Percentiles rank a stretch among this genome's conserved stretches.
These are phyloP conservation scores for Ustilago tritici DNA, from an alignment of 1,284 basidiomycete species.

Conservation along the genomic window DNA sequence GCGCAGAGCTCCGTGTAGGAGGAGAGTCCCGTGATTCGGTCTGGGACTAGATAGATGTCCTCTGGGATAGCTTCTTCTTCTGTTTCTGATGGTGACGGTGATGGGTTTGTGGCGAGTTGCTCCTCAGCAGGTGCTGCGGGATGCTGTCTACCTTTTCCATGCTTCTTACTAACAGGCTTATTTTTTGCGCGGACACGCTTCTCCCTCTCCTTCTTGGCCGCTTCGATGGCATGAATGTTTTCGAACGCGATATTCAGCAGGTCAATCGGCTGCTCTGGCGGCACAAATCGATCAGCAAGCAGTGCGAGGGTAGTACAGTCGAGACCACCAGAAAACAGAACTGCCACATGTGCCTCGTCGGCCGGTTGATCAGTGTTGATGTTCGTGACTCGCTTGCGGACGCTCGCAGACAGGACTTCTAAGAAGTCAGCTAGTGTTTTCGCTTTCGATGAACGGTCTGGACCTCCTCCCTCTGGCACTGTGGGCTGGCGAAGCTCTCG, in stretches of 20 bases:
- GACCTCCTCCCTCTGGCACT: background rate
- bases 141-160: background rate
- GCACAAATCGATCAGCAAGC: conserved; percentile 75
- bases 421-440: conserved; percentile 64
- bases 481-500: conserved; percentile 21
- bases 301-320: conserved; percentile 88
- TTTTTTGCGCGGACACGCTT: conserved; percentile 37
- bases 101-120: conserved; percentile 2
- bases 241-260: conserved; percentile 96
- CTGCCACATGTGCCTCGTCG: conserved; percentile 75
- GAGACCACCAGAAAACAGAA: conserved; percentile 96
- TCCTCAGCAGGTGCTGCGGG: background rate
- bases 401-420: conserved; percentile 68
- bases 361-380: conserved; percentile 60
- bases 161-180: conserved; percentile 9
- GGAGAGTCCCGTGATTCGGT: conserved; percentile 82
- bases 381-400: conserved; percentile 71
- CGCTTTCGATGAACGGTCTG: background rate
- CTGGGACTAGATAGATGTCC: conserved; percentile 78
- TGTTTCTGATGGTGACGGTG: conserved; percentile 7
- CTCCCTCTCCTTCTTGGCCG: conserved; percentile 49
- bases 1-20: conserved; percentile 81
- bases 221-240: conserved; percentile 79
- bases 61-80: conserved; percentile 68
- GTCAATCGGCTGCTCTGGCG: conserved; percentile 82